Evolutionary conservation across 768 basidiomycete species (phyloP), one percentile per base, ranked within the genome.

Genomic region (Candolleomyces efflorescens): DNA sequence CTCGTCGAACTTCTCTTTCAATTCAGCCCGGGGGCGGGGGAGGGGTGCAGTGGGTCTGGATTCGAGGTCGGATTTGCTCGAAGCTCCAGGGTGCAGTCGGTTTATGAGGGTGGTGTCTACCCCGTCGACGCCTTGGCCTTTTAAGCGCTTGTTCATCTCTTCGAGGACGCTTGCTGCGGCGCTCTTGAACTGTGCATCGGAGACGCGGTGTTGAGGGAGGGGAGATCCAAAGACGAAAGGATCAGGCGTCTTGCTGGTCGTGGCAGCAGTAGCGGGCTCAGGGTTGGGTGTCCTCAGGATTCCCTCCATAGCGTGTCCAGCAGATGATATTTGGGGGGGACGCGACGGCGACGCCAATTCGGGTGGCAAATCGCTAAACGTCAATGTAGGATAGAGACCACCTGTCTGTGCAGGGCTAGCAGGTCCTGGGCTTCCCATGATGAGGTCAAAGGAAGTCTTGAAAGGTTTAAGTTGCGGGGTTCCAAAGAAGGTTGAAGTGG

Each of bases 171-270:
- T 79, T n/a, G 82, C 77, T 0, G 89, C 86, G 0, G 86, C 85
- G 1, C 75, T 69, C 53, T 77, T 79, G 71, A 93, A 92, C 52
- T 86, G 81, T n/a, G 73, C 70, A 61, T 89, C 85, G 32, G 86
- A 83, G 45, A 82, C 78, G 47, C 73, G 78, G 64, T 89, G 77
- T 58, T 81, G 80, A 6, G 87, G 83, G 3, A 82, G 77, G 0
- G 89, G 86, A 0, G 90, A 92, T 23, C 90, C 90, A 63, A 93
- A 93, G 20, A 90, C 67, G 73, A 92, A 93, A 0, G 85, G 83
- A 22, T 79, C 69, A 10, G 71, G 64, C 13, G 60, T 46, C 18
- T 56, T 36, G 7, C 3, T 45, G 41, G 59, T 59, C 22, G 61
- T 53, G 15, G 64, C 39, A 24, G 62, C 32, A 36, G 53, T 52